phyloP scores from a whole-genome alignment of 2,329 filamentous ascomycete species.

The Polytolypa hystricis region DNA sequence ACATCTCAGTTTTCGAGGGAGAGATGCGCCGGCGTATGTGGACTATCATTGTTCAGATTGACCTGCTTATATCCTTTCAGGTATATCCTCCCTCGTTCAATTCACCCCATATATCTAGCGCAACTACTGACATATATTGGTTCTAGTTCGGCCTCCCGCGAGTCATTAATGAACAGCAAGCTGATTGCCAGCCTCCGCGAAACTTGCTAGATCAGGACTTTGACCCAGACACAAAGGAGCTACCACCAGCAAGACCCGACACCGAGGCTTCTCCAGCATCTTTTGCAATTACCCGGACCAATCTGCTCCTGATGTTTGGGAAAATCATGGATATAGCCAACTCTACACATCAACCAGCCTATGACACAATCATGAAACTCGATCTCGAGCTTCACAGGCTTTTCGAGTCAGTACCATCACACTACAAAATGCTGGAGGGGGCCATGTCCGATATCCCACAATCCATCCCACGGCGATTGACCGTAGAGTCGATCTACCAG shows the following conservation, averaged over 20 bases:
- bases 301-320: constrained; percentile 9
- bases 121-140: background rate
- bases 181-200: constrained; percentile 28
- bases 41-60: constrained; percentile 25
- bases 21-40: constrained; percentile 29
- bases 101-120: background rate
- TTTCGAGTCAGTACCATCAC: constrained; percentile 12
- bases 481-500: constrained; percentile 21
- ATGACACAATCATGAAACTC: constrained; percentile 13
- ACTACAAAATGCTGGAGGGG: constrained; percentile 9
- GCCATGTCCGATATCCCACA: constrained; percentile 7
- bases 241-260: constrained; percentile 20
- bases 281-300: constrained; percentile 8
- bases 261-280: constrained; percentile 16
- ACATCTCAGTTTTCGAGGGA: constrained; percentile 24
- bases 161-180: constrained; percentile 26
- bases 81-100: constrained; percentile 8
- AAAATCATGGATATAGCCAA: constrained; percentile 11
- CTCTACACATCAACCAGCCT: constrained; percentile 9
- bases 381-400: constrained; percentile 14
- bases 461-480: constrained; percentile 17
- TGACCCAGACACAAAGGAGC: constrained; percentile 20
- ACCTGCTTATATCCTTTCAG: constrained; percentile 28
- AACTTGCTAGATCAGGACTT: constrained; percentile 34
- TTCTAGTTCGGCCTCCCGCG: constrained; percentile 24